These are phyloP conservation scores for Begonia peltatifolia DNA, from an alignment of 306 rosid species.

Conservation along the genomic window DNA sequence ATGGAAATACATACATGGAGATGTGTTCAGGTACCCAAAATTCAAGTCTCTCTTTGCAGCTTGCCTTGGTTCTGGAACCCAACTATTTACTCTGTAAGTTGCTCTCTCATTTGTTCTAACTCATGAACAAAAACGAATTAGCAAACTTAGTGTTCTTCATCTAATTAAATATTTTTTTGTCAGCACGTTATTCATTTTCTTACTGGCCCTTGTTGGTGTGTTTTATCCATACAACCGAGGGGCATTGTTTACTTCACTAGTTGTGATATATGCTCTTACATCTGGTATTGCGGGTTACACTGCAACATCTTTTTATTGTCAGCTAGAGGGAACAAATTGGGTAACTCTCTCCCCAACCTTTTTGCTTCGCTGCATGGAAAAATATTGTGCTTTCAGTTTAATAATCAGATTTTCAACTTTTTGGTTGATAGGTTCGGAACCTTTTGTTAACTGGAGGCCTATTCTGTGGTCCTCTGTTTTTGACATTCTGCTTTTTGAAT, in stretches of 20 bases:
- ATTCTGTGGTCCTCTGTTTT: slow-evolving; percentile 49
- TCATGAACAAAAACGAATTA: too few species aligned
- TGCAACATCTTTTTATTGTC: slow-evolving; percentile 86
- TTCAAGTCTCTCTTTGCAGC: slow-evolving; percentile 35
- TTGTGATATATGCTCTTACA: slow-evolving; percentile 83
- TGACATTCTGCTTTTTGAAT: slow-evolving; percentile 50
- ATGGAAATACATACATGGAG: slow-evolving; percentile 48
- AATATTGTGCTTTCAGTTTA: too few species aligned
- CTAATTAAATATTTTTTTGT: slow-evolving; percentile 10
- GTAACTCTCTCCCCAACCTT: slow-evolving; percentile 19
- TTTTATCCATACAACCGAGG: slow-evolving; percentile 96
- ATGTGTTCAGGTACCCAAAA: slow-evolving; percentile 34
- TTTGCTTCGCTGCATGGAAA: too few species aligned
- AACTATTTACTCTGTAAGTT: slow-evolving; percentile 38
- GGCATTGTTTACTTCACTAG: slow-evolving; percentile 71
- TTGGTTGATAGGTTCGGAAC: slow-evolving; percentile 45
- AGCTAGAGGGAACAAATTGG: slow-evolving; percentile 87
- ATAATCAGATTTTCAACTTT: slow-evolving; percentile 6
- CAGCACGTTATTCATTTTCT: slow-evolving; percentile 69
- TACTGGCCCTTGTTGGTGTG: slow-evolving; percentile 82
- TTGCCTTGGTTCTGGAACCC: slow-evolving; percentile 39
- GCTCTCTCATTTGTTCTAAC: too few species aligned
- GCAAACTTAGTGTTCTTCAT: neutral
- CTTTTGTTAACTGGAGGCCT: slow-evolving; percentile 53
- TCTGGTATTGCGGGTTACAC: slow-evolving; percentile 88